These are phyloP conservation scores for Capronia coronata DNA, from an alignment of 2,329 filamentous ascomycete species.

Conservation along the genomic window DNA sequence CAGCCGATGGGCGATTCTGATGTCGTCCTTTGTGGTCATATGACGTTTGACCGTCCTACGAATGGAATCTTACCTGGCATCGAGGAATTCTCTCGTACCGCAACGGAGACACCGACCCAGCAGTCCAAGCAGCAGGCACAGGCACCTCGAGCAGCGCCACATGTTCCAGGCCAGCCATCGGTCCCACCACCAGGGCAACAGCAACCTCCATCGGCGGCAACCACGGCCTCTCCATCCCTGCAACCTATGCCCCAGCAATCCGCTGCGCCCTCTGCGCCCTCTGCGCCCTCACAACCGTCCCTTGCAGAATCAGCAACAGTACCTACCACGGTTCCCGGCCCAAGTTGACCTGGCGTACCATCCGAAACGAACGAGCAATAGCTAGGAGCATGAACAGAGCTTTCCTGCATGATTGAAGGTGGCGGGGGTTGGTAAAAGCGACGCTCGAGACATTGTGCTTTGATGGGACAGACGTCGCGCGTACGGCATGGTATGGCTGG, in stretches of 20 bases:
- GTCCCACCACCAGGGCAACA: too few relatives aligned
- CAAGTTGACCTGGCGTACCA: too few relatives aligned
- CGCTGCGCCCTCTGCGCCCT: neutral
- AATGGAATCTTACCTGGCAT: slow-evolving; percentile 22
- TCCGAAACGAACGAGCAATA: too few relatives aligned
- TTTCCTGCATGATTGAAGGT: too few relatives aligned
- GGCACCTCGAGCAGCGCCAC: neutral
- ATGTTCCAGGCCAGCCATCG: neutral
- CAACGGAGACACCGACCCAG: neutral
- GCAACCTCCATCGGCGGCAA: neutral
- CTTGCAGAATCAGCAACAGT: neutral
- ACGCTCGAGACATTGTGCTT: too few relatives aligned
- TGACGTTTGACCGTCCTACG: slow-evolving; percentile 31
- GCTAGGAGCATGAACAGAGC: too few relatives aligned
- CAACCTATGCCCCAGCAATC: neutral
- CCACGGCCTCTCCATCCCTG: neutral
- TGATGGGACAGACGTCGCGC: too few relatives aligned
- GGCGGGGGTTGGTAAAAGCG: too few relatives aligned
- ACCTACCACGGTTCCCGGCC: too few relatives aligned
- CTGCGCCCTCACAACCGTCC: neutral
- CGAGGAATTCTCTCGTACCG: slow-evolving; percentile 1
- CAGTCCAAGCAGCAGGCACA: slow-evolving; percentile 1
- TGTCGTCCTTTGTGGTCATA: slow-evolving; percentile 69
- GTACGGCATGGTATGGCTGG: too few relatives aligned
- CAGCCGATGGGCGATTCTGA: slow-evolving; percentile 68